Base-by-base conservation (phyloP, 139 green algal genomes). In the Chloropicon primus region DNA sequence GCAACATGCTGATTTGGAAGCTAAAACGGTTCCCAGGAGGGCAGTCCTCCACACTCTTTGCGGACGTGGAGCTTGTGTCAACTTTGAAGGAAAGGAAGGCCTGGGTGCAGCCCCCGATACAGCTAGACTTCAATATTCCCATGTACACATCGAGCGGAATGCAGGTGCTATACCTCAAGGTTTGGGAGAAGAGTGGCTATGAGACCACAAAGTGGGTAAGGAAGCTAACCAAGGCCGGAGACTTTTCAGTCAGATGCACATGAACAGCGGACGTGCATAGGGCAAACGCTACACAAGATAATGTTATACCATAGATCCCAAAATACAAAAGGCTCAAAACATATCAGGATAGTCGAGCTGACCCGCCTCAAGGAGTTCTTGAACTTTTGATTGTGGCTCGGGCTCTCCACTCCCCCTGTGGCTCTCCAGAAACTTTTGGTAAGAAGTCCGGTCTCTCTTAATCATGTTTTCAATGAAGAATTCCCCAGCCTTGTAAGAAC, bases 1-100 rank as follows among this genome's bases (percentile, higher is more conserved):
- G 90, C 28, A 87, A 93, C 53, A 86, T 86, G 10, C 86, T 98
- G 25, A 88, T 97, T 1, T 98, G 94, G 94, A 98, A 98, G 86
- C 81, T 75, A 21, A 75, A 71, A 76, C 90, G 91, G 2, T 62
- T 62, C 17, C 41, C 41, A 62, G 41, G 41, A 17, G 80, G 87
- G 73, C 77, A 78, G 2, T 92, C 98, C 82, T 86, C 95, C 78
- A 91, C 83, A 22, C 83, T 98, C 82, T 81, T 86, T 0, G 93
- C 94, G 1, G 87, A 92, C 73, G 94, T 98, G 77, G 87, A 91
- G 76, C 86, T 98, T 80, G 90, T 98, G 28, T 82, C 89, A 2
- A 95, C 92, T 21, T 92, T 88, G 2, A 87, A 85, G 10, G 91
- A 94, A 62, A 86, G 82, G 74, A 96, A 97, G 85, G 73, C 90